Conservation (phyloP, 1,139 yeast species). For the Saccharomyces pastorianus region DNA sequence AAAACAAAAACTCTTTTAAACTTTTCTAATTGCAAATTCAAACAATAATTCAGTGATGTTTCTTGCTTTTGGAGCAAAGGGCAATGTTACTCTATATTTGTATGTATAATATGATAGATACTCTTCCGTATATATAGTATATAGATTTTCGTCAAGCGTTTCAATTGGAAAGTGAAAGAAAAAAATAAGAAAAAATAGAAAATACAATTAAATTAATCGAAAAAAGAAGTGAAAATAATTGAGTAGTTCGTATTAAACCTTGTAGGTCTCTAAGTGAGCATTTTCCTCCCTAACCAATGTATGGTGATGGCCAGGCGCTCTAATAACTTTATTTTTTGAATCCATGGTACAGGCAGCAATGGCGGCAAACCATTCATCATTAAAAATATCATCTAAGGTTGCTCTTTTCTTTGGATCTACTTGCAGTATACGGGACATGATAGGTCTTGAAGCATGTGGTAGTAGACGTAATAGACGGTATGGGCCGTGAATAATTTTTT, state of each 20-base stretch:
- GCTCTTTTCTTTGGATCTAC: slow-evolving; percentile 64
- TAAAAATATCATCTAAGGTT: slow-evolving; percentile 53
- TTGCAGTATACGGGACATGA: slow-evolving; percentile 65
- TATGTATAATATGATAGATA: not conserved
- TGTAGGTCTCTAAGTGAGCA: slow-evolving; percentile 39
- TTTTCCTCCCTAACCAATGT: slow-evolving; percentile 46
- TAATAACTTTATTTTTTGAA: slow-evolving; percentile 37
- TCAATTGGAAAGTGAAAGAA: not conserved
- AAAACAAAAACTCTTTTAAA: too few species aligned
- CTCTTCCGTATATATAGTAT: not conserved
- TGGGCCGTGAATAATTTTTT: slow-evolving; percentile 53
- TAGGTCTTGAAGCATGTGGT: slow-evolving; percentile 77
- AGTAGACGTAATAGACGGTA: slow-evolving; percentile 78
- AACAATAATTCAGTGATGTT: not conserved
- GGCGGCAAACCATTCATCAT: slow-evolving; percentile 64
- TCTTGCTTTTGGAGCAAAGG: not conserved
- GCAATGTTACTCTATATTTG: not conserved
- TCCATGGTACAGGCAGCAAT: slow-evolving; percentile 45
- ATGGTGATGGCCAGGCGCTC: slow-evolving; percentile 49
- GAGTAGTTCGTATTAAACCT: slow-evolving; percentile 17
- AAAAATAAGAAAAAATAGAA: not conserved
- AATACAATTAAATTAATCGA: not conserved
- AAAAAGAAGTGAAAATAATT: not conserved
- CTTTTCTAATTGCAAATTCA: too few species aligned
- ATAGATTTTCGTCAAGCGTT: not conserved